These are phyloP conservation scores for Lasiodiplodia theobromae DNA, from an alignment of 2,329 filamentous ascomycete species.

Conservation along the genomic window DNA sequence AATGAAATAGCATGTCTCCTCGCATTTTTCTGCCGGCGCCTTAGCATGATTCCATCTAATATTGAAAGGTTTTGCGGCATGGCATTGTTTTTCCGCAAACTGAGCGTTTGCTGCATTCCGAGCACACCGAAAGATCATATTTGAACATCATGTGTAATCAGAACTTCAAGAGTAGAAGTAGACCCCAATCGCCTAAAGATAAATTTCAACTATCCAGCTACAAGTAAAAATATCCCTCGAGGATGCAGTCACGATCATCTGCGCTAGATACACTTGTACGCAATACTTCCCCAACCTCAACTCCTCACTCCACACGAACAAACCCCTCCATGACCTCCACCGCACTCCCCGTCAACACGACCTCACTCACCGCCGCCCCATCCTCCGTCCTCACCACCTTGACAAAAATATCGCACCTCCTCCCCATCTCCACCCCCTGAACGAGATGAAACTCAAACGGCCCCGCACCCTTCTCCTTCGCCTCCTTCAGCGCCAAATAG, in stretches of 20 bases:
- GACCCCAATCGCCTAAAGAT: neutral
- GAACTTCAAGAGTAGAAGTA: neutral
- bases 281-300: neutral
- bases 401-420: conserved; percentile 57
- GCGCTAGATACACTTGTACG: too few species aligned
- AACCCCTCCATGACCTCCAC: conserved; percentile 52
- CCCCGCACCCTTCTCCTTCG: conserved; percentile 29
- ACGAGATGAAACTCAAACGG: conserved; percentile 20
- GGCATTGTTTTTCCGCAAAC: neutral
- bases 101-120: neutral
- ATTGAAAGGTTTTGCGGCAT: neutral
- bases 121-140: neutral
- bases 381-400: conserved; percentile 53
- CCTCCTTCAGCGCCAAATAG: conserved; percentile 52
- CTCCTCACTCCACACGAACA: conserved; percentile 31
- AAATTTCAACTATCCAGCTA: neutral
- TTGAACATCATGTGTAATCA: neutral
- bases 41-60: neutral
- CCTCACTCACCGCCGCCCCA: conserved; percentile 43
- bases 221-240: too few species aligned
- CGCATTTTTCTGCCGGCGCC: neutral
- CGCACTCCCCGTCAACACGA: conserved; percentile 53
- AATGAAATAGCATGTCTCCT: neutral
- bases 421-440: conserved; percentile 61
- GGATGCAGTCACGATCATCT: too few species aligned